Base-by-base conservation (phyloP, 1,139 yeast genomes). In the Saccharomyces hybrid region DNA sequence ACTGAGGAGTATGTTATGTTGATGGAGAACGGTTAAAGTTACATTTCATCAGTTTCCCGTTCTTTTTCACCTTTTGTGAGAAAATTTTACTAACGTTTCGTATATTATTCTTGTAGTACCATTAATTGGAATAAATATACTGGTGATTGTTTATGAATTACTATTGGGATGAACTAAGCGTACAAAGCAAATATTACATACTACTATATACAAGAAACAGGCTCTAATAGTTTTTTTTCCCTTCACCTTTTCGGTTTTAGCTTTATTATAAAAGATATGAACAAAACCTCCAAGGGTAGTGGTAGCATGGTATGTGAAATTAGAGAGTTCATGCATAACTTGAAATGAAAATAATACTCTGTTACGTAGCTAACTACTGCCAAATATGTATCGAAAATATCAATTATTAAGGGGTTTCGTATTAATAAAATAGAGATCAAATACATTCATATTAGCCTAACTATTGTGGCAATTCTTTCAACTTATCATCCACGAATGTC, bases 61-160 rank as follows among this genome's bases (percentile, higher is more conserved):
- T 31, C 16, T 27, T 27, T 38, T 27, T 47, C 54, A 8, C 26
- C 32, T 50, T 47, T 23, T 26, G 32, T 53, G 4, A 31, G 25
- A 11, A 7, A 32, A n/a, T 14, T n/a, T 20, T 50, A 26, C 25
- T 28, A 46, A 30, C 27, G 30, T 23, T 20, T 41, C 23, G 25
- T 25, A 7, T 14, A 38, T 16, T 38, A 38, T 16, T 38, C 11
- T 38, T 38, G 20, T 54, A 77, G 80, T 88, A 41, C 91, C 95
- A 20, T 75, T 88, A 61, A 86, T 88, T 55, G 81, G 80, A 20
- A 76, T 86, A 50, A 88, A 88, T 66, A 72, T 83, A 7, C 58
- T 83, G 47, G 87, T 88, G 47, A 86, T 88, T 54, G 60, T 83
- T 27, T 88, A 88, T 73, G 93, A 87, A 69, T 70, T 88, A 63